Evolutionary conservation across 768 basidiomycete species (phyloP), one percentile per base, ranked within the genome.

Genomic region (Strobilomyces confusus): DNA sequence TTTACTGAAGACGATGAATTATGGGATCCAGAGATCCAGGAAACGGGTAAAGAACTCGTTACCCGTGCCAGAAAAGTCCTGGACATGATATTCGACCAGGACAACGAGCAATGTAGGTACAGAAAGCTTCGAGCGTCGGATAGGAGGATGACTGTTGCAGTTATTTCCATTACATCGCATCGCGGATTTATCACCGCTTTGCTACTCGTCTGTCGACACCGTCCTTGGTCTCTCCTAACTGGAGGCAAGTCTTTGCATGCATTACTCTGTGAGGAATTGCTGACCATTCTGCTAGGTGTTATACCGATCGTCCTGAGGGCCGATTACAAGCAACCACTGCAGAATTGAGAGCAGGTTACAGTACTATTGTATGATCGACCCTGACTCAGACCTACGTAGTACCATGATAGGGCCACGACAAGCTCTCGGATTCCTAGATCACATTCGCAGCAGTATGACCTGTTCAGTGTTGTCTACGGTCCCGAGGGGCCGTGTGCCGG

Each of bases 121-220:
- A 14, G 7, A 36, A 37, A 15, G n/a, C 38, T 42, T 45, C 6
- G 7, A 9, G 20, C 29, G 3, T 20, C 41, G 34, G 26, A 5
- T 20, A n/a, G 32, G 38, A 9, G 15, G 41, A 37, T 47, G 33
- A 54, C 14, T 32, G 11, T 33, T 46, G 23, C 38, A 89, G 87
- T 80, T 57, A 77, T 88, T 17, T 83, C 84, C 5, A 77, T 88
- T 52, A 86, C 85, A 1, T 78, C 81, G 1, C 88, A 90, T 61
- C 75, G 79, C 17, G 84, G 80, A 1, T 78, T 83, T 56, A 84
- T 85, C 40, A 75, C 77, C 42, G 80, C 77, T 1, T 79, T 87
- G 45, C 58, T 86, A 58, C 69, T 63, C 4, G 75, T 75, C 0
- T 66, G 81, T 26, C 78, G 73, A 5, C 75, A 82, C n/a, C 62